A percentile compares a stretch with the other conserved stretches of the same genome.
Conservation (phyloP, 2,329 filamentous ascomycete genomes). For the Diaporthe vexans region DNA sequence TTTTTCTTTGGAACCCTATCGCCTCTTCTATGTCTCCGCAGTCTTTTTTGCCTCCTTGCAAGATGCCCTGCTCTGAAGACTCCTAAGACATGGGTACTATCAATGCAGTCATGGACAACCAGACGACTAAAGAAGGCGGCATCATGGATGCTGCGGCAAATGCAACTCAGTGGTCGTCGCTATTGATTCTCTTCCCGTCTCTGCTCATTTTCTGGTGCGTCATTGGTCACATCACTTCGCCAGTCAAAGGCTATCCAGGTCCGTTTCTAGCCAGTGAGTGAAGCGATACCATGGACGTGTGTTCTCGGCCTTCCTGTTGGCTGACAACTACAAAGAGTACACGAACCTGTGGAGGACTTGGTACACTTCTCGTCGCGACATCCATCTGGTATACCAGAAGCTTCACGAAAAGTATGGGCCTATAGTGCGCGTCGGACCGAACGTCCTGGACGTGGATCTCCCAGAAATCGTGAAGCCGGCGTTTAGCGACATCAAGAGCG, state of each 20-base stretch:
- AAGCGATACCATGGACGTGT: neutral
- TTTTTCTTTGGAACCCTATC: neutral
- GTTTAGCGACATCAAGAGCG: slow-evolving; percentile 17
- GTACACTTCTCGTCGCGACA: slow-evolving; percentile 7
- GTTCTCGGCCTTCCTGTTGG: neutral
- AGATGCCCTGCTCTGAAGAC: too few species aligned
- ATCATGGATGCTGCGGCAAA: neutral
- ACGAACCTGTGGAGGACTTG: slow-evolving; percentile 12
- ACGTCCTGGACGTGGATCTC: slow-evolving; percentile 28
- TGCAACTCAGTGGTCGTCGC: neutral
- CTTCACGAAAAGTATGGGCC: slow-evolving; percentile 20
- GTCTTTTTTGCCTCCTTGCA: neutral
- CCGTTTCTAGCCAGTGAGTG: slow-evolving; percentile 25
- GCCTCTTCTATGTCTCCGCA: neutral
- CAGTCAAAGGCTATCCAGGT: slow-evolving; percentile 15
- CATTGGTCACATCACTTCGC: neutral
- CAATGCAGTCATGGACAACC: neutral
- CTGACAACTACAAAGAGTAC: slow-evolving; percentile 7
- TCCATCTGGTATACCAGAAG: slow-evolving; percentile 31
- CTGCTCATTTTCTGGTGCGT: neutral
- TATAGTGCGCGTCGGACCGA: slow-evolving; percentile 26
- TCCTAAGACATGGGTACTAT: too few species aligned
- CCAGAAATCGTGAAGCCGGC: slow-evolving; percentile 26
- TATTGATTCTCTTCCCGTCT: neutral
- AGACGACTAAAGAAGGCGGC: neutral